Conservation (phyloP, 2,329 filamentous ascomycete genomes). For the Clathrospora elynae region DNA sequence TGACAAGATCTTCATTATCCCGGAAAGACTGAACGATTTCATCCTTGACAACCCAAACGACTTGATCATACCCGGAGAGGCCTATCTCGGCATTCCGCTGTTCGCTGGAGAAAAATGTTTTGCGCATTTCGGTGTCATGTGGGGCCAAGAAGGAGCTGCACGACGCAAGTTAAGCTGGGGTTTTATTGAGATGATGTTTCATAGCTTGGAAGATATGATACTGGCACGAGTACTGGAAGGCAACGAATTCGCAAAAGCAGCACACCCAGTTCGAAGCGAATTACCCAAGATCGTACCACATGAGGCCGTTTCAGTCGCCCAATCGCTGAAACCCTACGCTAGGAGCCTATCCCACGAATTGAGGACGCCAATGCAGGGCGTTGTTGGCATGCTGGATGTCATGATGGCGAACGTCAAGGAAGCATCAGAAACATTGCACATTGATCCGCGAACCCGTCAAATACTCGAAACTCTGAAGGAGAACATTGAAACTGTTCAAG, state of each 20-base stretch:
- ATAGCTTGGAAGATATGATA: conserved; percentile 71
- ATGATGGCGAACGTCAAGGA: conserved; percentile 76
- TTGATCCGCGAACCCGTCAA: conserved; percentile 56
- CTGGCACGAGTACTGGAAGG: conserved; percentile 62
- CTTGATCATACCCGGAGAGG: conserved; percentile 66
- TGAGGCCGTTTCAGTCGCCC: conserved; percentile 62
- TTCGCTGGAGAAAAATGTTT: conserved; percentile 69
- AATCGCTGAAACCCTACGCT: conserved; percentile 73
- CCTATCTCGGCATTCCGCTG: conserved; percentile 69
- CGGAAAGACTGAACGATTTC: conserved; percentile 64
- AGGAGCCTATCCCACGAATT: conserved; percentile 73
- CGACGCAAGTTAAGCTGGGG: conserved; percentile 65
- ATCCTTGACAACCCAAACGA: conserved; percentile 65
- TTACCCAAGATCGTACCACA: conserved; percentile 58
- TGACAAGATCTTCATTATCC: conserved; percentile 72
- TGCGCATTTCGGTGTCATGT: conserved; percentile 74
- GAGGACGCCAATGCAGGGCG: conserved; percentile 75
- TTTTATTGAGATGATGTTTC: conserved; percentile 69
- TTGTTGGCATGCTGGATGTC: conserved; percentile 76
- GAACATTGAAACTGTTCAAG: conserved; percentile 73
- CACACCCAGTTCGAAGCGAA: conserved; percentile 27
- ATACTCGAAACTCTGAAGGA: conserved; percentile 68
- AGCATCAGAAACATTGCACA: conserved; percentile 62
- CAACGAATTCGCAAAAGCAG: conserved; percentile 49
- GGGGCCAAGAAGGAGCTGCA: conserved; percentile 66